phyloP scores from a whole-genome alignment of 2,329 filamentous ascomycete genomes.

The Aspergillus ruber region DNA sequence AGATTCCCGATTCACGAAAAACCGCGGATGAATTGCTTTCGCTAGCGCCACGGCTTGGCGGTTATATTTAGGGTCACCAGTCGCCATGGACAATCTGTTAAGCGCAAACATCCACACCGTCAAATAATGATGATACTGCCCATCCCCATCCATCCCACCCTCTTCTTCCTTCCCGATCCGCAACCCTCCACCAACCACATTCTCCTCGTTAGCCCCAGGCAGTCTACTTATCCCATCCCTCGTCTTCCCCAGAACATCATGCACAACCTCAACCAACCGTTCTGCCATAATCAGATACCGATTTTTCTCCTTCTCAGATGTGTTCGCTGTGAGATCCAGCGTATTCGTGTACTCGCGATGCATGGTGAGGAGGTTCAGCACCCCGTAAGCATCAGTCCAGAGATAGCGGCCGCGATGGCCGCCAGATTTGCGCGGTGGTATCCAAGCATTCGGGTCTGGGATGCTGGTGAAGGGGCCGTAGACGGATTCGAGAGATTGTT shows the following conservation, averaged over 20 bases:
- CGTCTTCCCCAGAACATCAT: constrained; percentile 48
- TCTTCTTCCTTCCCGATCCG: constrained; percentile 52
- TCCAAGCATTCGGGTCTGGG: constrained; percentile 36
- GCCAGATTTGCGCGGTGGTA: constrained; percentile 45
- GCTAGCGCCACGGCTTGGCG: constrained; percentile 48
- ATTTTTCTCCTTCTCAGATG: constrained; percentile 14
- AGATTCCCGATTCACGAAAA: constrained; percentile 38
- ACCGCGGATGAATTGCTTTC: constrained; percentile 47
- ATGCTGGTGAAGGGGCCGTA: constrained; percentile 33
- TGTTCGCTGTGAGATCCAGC: not conserved
- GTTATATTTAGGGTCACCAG: constrained; percentile 44
- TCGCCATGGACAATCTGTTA: constrained; percentile 47
- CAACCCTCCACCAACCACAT: constrained; percentile 50
- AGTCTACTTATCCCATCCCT: constrained; percentile 44
- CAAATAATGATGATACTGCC: constrained; percentile 58
- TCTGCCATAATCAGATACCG: constrained; percentile 46
- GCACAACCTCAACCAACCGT: constrained; percentile 46
- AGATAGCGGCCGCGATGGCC: constrained; percentile 55
- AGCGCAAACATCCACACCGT: constrained; percentile 60
- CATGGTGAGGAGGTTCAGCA: constrained; percentile 54
- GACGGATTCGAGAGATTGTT: constrained; percentile 33
- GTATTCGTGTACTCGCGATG: constrained; percentile 30
- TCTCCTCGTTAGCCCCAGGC: constrained; percentile 45
- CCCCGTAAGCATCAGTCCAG: constrained; percentile 57
- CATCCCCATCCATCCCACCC: constrained; percentile 48